Conservation (phyloP, 768 basidiomycete genomes). For the Wakefieldia striispora region DNA sequence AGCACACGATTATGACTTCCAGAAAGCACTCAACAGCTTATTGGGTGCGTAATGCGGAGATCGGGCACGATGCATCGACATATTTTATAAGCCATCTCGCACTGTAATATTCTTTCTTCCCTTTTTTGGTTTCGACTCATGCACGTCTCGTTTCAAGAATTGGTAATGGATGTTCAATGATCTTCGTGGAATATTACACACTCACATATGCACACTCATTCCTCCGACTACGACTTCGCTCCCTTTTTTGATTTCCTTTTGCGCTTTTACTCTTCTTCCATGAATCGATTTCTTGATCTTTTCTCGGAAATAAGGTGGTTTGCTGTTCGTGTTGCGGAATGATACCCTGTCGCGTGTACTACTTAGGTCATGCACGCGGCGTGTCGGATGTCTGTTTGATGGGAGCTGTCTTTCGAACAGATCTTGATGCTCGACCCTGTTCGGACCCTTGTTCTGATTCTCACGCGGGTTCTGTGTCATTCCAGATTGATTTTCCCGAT, state of each 20-base stretch:
- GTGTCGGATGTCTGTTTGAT: neutral
- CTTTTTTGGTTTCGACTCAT: neutral
- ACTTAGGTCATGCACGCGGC: neutral
- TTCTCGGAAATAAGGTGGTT: slow-evolving; percentile 5
- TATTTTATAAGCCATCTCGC: slow-evolving; percentile 20
- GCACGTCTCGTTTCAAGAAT: slow-evolving; percentile 19
- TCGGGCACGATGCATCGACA: slow-evolving; percentile 4
- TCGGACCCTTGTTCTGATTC: slow-evolving; percentile 1
- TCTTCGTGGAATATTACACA: slow-evolving; percentile 26
- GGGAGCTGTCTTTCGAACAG: neutral
- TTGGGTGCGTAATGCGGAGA: slow-evolving; percentile 38
- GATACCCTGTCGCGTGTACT: no score
- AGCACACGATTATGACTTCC: slow-evolving; percentile 79
- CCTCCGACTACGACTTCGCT: slow-evolving; percentile 9
- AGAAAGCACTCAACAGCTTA: slow-evolving; percentile 72
- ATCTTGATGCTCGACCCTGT: slow-evolving; percentile 3
- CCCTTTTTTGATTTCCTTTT: slow-evolving; percentile 2
- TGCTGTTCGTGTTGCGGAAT: neutral
- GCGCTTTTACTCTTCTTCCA: neutral
- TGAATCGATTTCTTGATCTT: slow-evolving; percentile 19
- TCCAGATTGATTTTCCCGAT: slow-evolving; percentile 8
- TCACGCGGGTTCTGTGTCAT: slow-evolving; percentile 9
- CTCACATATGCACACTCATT: slow-evolving; percentile 30
- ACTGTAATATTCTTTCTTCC: slow-evolving; percentile 15
- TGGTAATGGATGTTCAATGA: slow-evolving; percentile 7